Conservation (phyloP, 139 green algal species). For the Chlamydomonas applanata region DNA sequence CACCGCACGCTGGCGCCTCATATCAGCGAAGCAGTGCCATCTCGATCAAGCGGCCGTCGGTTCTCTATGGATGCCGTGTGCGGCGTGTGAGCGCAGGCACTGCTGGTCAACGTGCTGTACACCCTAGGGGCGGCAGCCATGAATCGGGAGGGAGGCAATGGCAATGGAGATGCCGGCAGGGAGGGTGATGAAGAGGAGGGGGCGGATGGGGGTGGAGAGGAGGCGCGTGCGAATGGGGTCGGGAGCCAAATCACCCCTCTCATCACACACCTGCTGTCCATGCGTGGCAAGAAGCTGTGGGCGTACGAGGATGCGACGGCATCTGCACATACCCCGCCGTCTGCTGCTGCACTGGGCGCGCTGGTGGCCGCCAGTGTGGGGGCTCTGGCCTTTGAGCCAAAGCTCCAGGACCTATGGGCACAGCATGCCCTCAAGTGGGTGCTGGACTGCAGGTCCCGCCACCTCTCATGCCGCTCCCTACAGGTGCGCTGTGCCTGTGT, state of each 20-base stretch:
- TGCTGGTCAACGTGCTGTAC: slow-evolving; percentile 83
- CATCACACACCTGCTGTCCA: slow-evolving; percentile 76
- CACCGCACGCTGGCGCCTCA: too few species aligned
- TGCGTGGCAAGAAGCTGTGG: slow-evolving; percentile 77
- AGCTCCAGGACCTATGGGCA: slow-evolving; percentile 71
- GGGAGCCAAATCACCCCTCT: too few species aligned
- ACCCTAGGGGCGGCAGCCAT: slow-evolving; percentile 8
- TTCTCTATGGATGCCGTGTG: too few species aligned
- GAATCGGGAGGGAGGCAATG: not conserved
- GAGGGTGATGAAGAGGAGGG: not conserved
- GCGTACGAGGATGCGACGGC: slow-evolving; percentile 50
- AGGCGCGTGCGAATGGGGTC: too few species aligned
- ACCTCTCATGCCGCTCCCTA: slow-evolving; percentile 70
- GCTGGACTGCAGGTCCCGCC: slow-evolving; percentile 55
- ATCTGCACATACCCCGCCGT: not conserved
- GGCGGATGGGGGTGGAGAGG: slow-evolving; percentile 28
- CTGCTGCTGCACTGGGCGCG: not conserved
- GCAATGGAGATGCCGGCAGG: too few species aligned
- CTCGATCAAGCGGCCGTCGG: too few species aligned
- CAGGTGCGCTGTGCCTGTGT: slow-evolving; percentile 64
- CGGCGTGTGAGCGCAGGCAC: slow-evolving; percentile 38
- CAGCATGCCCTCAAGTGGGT: slow-evolving; percentile 80
- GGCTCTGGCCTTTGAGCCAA: slow-evolving; percentile 49
- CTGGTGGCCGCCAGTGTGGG: slow-evolving; percentile 5
- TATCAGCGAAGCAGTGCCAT: too few species aligned